phyloP scores from a whole-genome alignment of 768 basidiomycete species.

The Rhodosporidiobolus sp. region DNA sequence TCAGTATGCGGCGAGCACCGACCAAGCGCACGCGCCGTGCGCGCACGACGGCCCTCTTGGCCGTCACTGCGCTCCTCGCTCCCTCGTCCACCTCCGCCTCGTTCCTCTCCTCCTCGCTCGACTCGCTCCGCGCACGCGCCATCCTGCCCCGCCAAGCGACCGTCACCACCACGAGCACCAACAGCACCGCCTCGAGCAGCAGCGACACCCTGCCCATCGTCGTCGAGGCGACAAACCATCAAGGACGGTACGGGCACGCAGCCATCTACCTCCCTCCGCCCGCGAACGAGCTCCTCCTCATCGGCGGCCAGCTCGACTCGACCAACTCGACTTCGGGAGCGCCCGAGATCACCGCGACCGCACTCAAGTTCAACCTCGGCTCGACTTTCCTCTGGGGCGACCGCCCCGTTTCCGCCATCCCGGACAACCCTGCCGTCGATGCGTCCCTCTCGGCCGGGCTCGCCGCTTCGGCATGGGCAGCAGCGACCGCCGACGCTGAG shows the following conservation, averaged over 20 bases:
- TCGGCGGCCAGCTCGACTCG: slow-evolving; percentile 35
- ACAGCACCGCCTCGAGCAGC: neutral
- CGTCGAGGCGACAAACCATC: neutral
- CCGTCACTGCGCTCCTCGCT: neutral
- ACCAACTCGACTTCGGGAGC: slow-evolving; percentile 6
- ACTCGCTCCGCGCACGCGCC: neutral
- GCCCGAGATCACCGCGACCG: slow-evolving; percentile 26
- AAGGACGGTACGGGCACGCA: slow-evolving; percentile 39
- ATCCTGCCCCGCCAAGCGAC: neutral
- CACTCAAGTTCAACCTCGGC: slow-evolving; percentile 35
- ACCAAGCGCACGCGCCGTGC: neutral
- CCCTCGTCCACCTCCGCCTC: slow-evolving; percentile 1
- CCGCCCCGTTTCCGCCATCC: slow-evolving; percentile 23
- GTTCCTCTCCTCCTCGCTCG: slow-evolving; percentile 12
- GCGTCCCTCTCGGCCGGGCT: neutral
- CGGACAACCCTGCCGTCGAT: slow-evolving; percentile 22
- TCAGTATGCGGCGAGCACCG: too few relatives aligned
- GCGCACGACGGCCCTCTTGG: neutral
- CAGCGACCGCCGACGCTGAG: neutral
- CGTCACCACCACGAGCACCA: too few relatives aligned
- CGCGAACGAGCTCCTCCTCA: slow-evolving; percentile 22
- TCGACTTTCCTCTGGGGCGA: slow-evolving; percentile 24
- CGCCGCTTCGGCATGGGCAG: slow-evolving; percentile 29
- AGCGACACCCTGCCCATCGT: neutral
- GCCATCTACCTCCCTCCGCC: slow-evolving; percentile 29